Evolutionary conservation across 345 rosid genomes (phyloP).

Genomic region (Bruguiera sexangula): DNA sequence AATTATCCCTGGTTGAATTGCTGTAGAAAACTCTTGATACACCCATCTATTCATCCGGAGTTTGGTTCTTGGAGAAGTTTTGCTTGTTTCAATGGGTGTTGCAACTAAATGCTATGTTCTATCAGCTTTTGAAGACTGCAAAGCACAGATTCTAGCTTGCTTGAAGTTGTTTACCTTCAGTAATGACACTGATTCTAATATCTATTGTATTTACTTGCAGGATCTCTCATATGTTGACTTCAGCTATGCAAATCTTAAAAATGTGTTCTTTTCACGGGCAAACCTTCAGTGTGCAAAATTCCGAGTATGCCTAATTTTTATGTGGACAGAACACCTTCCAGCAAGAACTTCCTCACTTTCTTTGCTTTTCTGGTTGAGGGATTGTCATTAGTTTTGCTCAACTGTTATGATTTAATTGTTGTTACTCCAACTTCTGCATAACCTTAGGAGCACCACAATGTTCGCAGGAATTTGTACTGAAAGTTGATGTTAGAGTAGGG

Average conservation of each 20-base stretch:
- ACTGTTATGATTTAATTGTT: background rate
- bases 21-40: background rate
- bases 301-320: conserved; percentile 44
- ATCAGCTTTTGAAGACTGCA: background rate
- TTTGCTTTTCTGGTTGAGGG: conserved; percentile 3
- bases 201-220: conserved; percentile 36
- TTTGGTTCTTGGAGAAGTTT: background rate
- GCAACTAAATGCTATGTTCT: background rate
- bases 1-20: background rate
- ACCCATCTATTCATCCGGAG: background rate
- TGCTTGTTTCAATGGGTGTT: background rate
- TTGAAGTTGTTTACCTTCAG: background rate
- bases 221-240: conserved; percentile 83
- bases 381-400: background rate
- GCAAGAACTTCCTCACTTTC: background rate
- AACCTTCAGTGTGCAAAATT: conserved; percentile 84
- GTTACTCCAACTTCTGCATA: background rate
- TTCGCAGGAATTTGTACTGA: too few species aligned
- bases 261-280: conserved; percentile 88
- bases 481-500: too few species aligned
- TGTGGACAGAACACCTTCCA: background rate
- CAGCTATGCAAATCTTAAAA: conserved; percentile 80
- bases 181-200: background rate
- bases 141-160: background rate
- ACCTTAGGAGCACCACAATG: too few species aligned